phyloP scores from a whole-genome alignment of 2,329 filamentous ascomycete species.

The Trichoderma semiorbis region DNA sequence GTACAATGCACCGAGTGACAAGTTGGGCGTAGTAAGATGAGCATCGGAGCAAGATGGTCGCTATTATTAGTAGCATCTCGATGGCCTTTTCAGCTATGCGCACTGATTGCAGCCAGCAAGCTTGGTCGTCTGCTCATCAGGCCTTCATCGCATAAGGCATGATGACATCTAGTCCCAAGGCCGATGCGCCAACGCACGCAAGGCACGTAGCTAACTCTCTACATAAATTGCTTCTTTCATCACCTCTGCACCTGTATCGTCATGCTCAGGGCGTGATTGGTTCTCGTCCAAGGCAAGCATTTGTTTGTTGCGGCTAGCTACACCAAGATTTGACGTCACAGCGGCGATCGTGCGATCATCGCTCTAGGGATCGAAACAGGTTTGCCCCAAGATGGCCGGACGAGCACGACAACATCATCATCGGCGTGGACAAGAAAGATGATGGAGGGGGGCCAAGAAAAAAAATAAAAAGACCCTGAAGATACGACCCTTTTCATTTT shows the following conservation, averaged over 20 bases:
- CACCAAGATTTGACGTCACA: conserved; percentile 23
- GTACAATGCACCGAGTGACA: background rate
- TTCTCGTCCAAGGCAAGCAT: background rate
- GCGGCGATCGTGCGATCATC: conserved; percentile 16
- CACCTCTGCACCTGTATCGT: conserved; percentile 1
- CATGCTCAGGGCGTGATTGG: conserved; percentile 1
- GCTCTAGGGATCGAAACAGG: conserved; percentile 6
- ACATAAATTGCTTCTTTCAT: conserved; percentile 8
- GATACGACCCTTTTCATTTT: background rate
- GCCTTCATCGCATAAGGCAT: background rate
- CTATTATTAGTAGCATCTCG: conserved; percentile 7
- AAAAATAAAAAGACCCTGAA: conserved; percentile 1
- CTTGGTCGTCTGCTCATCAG: background rate
- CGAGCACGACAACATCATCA: background rate
- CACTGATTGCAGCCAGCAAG: background rate
- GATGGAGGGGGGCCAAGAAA: background rate
- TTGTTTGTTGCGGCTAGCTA: conserved; percentile 9
- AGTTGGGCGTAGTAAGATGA: background rate
- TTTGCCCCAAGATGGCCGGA: background rate
- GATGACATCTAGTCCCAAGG: conserved; percentile 5
- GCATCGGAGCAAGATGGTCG: background rate
- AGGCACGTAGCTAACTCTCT: background rate
- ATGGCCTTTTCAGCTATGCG: background rate
- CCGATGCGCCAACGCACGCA: background rate
- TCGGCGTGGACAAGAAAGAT: background rate